Conservation (phyloP, 1,284 basidiomycete species). For the Fomitiporia mediterranea region DNA sequence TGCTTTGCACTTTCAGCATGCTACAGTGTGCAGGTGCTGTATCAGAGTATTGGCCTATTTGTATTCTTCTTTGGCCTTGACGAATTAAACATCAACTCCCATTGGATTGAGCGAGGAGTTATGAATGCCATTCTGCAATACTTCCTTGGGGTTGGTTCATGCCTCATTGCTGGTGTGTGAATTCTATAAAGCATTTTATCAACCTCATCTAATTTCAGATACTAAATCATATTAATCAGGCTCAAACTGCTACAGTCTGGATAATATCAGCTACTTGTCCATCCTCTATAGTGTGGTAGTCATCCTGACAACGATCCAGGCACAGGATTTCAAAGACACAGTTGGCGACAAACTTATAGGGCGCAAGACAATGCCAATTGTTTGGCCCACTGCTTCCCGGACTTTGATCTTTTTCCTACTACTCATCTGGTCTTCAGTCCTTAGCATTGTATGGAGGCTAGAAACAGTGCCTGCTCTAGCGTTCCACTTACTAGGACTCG, state of each 20-base stretch:
- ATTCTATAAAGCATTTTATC: no score
- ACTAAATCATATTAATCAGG: no score
- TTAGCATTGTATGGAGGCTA: not conserved
- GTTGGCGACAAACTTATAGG: slow-evolving; percentile 35
- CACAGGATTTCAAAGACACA: slow-evolving; percentile 39
- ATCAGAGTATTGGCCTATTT: slow-evolving; percentile 24
- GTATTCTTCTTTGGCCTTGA: slow-evolving; percentile 27
- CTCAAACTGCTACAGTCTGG: slow-evolving; percentile 23
- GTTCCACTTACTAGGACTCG: not conserved
- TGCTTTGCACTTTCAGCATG: slow-evolving; percentile 28
- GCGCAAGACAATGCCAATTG: slow-evolving; percentile 37
- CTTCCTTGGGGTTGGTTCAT: slow-evolving; percentile 31
- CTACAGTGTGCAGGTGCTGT: slow-evolving; percentile 24
- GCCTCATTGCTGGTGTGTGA: slow-evolving; percentile 30
- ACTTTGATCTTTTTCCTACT: slow-evolving; percentile 14
- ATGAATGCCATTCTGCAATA: slow-evolving; percentile 37
- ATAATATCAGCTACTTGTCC: slow-evolving; percentile 22
- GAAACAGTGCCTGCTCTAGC: not conserved
- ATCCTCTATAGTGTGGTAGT: slow-evolving; percentile 27
- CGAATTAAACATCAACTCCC: slow-evolving; percentile 24
- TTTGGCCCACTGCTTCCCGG: slow-evolving; percentile 24
- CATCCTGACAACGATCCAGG: slow-evolving; percentile 34
- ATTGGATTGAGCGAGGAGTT: slow-evolving; percentile 34
- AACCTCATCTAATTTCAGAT: no score
- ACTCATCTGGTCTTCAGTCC: slow-evolving; percentile 19